Percentiles rank a stretch among this genome's conserved stretches.
Evolutionary conservation across 495 filamentous ascomycete genomes (phyloP).

Genomic region (Annulohypoxylon maeteangense): DNA sequence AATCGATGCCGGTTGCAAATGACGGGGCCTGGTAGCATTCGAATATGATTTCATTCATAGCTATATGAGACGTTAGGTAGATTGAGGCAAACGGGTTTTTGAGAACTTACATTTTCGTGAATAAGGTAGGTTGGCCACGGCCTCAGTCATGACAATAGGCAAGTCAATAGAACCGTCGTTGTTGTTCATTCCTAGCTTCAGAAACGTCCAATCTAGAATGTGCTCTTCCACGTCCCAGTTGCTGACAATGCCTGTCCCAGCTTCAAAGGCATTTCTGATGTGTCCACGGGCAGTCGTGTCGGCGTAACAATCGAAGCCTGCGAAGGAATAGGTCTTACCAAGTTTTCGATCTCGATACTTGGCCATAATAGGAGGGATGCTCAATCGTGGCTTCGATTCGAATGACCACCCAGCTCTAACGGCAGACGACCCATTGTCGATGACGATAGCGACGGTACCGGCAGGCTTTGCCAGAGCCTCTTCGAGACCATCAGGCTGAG

Average conservation of each 20-base stretch:
- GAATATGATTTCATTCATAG: slow-evolving; percentile 96
- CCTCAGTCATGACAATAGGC: slow-evolving; percentile 95
- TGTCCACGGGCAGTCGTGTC: slow-evolving; percentile 94
- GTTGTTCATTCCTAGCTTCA: slow-evolving; percentile 89
- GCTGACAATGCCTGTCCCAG: slow-evolving; percentile 86
- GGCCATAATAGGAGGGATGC: slow-evolving; percentile 88
- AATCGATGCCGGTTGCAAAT: slow-evolving; percentile 93
- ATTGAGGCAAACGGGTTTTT: background rate
- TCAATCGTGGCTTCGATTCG: slow-evolving; percentile 79
- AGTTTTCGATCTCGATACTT: slow-evolving; percentile 94
- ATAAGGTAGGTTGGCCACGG: slow-evolving; percentile 89
- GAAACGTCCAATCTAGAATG: slow-evolving; percentile 88
- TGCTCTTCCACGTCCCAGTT: slow-evolving; percentile 99
- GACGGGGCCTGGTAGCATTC: slow-evolving; percentile 92
- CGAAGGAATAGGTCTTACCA: slow-evolving; percentile 86
- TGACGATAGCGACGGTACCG: slow-evolving; percentile 81
- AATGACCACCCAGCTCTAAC: slow-evolving; percentile 96
- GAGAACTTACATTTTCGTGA: slow-evolving; percentile 77
- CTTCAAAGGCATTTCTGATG: slow-evolving; percentile 89
- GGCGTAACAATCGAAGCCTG: slow-evolving; percentile 89
- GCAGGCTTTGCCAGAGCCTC: slow-evolving; percentile 63
- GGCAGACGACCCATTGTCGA: slow-evolving; percentile 94
- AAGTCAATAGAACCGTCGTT: slow-evolving; percentile 76
- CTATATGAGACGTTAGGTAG: slow-evolving; percentile 55
- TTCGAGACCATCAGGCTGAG: slow-evolving; percentile 73